Evolutionary conservation across 129 eudicot genomes (phyloP).

Genomic region (Flaveria linearis): DNA sequence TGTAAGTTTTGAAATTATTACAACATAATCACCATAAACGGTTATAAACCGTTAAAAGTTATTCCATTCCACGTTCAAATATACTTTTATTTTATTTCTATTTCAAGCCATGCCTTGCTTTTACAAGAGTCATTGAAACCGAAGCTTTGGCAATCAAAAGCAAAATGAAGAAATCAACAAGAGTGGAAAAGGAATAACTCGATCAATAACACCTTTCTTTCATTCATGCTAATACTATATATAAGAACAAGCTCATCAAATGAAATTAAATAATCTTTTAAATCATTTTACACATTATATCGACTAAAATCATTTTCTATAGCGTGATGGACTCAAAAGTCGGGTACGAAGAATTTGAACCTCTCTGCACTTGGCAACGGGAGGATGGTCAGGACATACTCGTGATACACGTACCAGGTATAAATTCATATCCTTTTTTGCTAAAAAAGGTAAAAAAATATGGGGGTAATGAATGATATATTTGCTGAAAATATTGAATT

Average conservation of each 20-base stretch:
- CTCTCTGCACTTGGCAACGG: slow-evolving; percentile 65
- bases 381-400: slow-evolving; percentile 54
- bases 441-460: neutral
- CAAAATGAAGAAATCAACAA: slow-evolving; percentile 32
- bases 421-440: neutral
- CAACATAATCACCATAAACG: neutral
- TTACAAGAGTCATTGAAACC: slow-evolving; percentile 31
- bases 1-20: neutral
- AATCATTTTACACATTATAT: neutral
- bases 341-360: slow-evolving; percentile 68
- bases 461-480: neutral
- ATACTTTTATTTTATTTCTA: slow-evolving; percentile 29
- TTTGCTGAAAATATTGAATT: neutral
- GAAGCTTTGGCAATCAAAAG: slow-evolving; percentile 11
- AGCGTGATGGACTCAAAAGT: slow-evolving; percentile 32
- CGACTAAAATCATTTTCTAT: neutral
- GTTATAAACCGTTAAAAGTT: neutral
- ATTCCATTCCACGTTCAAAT: slow-evolving; percentile 27
- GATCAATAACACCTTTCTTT: neutral
- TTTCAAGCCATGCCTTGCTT: slow-evolving; percentile 46
- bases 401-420: slow-evolving; percentile 67
- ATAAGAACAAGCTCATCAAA: slow-evolving; percentile 26
- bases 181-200: slow-evolving; percentile 26
- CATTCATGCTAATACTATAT: slow-evolving; percentile 19
- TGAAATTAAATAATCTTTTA: slow-evolving; percentile 17